Conservation (phyloP, 2,329 filamentous ascomycete genomes). For the Fusarium caatingaense region DNA sequence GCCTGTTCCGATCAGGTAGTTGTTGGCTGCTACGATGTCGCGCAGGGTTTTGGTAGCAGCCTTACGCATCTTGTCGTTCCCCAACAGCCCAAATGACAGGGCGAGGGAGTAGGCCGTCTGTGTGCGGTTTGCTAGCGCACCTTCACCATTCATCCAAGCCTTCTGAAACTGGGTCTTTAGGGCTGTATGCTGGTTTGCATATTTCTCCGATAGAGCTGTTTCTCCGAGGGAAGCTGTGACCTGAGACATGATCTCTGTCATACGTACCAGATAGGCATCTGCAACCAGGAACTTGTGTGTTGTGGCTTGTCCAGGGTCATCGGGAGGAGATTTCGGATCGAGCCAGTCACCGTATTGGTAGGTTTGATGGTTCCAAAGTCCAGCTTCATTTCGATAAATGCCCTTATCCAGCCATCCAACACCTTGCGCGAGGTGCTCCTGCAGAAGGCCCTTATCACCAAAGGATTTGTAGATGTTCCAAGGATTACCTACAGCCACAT, state of each 20-base stretch:
- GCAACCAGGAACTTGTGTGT: conserved; percentile 56
- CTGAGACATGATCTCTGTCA: conserved; percentile 52
- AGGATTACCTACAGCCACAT: conserved; percentile 21
- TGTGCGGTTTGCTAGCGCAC: conserved; percentile 50
- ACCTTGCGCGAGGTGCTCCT: conserved; percentile 5
- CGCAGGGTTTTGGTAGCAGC: conserved; percentile 45
- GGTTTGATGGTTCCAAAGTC: conserved; percentile 33
- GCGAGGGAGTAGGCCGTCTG: conserved; percentile 56
- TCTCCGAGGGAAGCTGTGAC: conserved; percentile 51
- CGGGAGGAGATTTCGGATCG: conserved; percentile 54
- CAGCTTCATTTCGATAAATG: conserved; percentile 41
- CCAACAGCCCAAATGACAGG: conserved; percentile 53
- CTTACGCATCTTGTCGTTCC: conserved; percentile 25
- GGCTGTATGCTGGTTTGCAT: conserved; percentile 32
- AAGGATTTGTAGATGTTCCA: conserved; percentile 25
- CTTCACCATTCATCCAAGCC: conserved; percentile 48
- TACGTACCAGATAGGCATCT: conserved; percentile 59
- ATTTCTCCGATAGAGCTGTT: conserved; percentile 38
- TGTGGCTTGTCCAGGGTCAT: conserved; percentile 51
- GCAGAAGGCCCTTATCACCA: conserved; percentile 7
- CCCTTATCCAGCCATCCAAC: conserved; percentile 39
- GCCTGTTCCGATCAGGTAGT: conserved; percentile 55
- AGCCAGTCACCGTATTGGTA: conserved; percentile 60
- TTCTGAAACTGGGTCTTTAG: conserved; percentile 47
- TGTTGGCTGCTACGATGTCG: conserved; percentile 48